Conservation (phyloP, 192 early-diverging fungal species). For the Backusella circina region DNA sequence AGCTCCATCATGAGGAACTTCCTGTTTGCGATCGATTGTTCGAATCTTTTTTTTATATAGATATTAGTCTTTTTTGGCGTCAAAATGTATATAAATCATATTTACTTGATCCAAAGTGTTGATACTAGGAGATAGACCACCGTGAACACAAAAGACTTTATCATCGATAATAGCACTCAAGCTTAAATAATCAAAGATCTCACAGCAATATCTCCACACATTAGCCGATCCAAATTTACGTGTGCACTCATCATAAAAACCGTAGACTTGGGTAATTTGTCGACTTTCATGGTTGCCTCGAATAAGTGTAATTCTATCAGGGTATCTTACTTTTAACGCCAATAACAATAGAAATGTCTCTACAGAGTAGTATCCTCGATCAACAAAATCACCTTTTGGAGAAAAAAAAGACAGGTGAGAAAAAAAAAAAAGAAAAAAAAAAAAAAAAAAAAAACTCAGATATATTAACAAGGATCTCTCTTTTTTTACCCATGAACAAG, state of each 20-base stretch:
- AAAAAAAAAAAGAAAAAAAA: background rate
- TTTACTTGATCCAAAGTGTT: constrained; percentile 86
- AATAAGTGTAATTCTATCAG: constrained; percentile 91
- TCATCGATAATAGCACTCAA: constrained; percentile 94
- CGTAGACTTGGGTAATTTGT: constrained; percentile 98
- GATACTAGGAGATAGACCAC: constrained; percentile 90
- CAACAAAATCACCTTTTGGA: constrained; percentile 80
- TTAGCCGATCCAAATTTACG: constrained; percentile 95
- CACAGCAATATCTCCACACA: constrained; percentile 97
- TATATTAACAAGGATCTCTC: background rate
- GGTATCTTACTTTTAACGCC: constrained; percentile 91
- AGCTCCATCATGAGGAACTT: constrained; percentile 96
- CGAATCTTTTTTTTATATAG: constrained; percentile 62
- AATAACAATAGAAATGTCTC: constrained; percentile 96
- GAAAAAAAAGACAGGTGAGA: background rate
- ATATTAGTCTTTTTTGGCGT: too few species aligned
- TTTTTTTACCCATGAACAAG: constrained; percentile 82
- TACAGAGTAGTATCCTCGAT: constrained; percentile 93
- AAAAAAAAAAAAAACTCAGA: background rate
- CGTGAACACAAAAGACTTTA: constrained; percentile 93
- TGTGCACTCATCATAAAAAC: constrained; percentile 97
- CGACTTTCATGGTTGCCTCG: constrained; percentile 92
- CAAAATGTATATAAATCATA: too few species aligned
- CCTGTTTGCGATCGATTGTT: constrained; percentile 90
- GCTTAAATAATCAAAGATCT: constrained; percentile 96